Evolutionary conservation across 1,284 basidiomycete species (phyloP).

Genomic region (Mycena citricolor): DNA sequence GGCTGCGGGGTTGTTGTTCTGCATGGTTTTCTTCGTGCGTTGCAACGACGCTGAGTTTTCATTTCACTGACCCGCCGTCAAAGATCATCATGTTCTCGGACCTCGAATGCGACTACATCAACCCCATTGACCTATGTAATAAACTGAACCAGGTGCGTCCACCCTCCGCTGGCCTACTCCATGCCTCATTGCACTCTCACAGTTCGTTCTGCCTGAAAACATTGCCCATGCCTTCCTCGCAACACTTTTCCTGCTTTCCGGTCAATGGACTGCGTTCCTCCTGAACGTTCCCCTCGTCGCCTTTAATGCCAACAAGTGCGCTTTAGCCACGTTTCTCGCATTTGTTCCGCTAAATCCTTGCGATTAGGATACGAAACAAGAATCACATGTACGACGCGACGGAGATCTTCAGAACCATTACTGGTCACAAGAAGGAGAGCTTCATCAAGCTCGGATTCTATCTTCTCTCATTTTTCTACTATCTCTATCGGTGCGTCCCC

Average conservation of each 20-base stretch:
- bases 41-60: constrained; percentile 1
- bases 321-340: too few species aligned
- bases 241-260: constrained; percentile 85
- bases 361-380: constrained; percentile 82
- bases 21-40: constrained; percentile 98
- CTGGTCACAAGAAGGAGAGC: constrained; percentile 94
- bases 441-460: constrained; percentile 97
- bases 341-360: background rate
- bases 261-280: constrained; percentile 94
- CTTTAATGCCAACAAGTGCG: constrained; percentile 94
- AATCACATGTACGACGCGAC: constrained; percentile 99
- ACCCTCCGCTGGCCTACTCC: background rate
- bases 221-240: constrained; percentile 91
- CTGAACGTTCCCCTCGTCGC: constrained; percentile 89
- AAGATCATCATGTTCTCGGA: constrained; percentile 99
- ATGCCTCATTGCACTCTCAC: constrained; percentile 11
- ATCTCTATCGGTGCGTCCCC: constrained; percentile 82
- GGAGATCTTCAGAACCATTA: constrained; percentile 96
- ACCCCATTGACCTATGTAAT: constrained; percentile 99
- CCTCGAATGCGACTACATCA: constrained; percentile 98
- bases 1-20: constrained; percentile 91
- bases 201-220: constrained; percentile 99
- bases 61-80: constrained; percentile 12
- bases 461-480: constrained; percentile 94
- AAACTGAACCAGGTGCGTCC: constrained; percentile 90